phyloP scores from a whole-genome alignment of 495 filamentous ascomycete genomes.

The Hypoxylon lienhwacheense region DNA sequence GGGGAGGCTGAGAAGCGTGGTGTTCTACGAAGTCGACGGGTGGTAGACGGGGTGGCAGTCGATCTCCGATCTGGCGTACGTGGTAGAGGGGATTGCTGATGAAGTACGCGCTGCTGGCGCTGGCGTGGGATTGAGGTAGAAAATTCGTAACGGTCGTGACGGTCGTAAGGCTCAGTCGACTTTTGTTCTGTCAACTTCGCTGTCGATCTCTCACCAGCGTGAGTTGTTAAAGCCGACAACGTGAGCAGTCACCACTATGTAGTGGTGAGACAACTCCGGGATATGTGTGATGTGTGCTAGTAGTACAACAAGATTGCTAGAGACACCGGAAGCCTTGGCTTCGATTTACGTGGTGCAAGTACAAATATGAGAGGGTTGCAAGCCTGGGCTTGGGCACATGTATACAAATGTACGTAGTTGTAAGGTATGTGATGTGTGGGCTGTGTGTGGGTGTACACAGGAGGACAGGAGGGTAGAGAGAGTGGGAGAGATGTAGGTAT shows the following conservation, averaged over 20 bases:
- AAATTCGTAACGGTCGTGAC: conserved; percentile 47
- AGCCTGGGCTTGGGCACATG: conserved; percentile 1
- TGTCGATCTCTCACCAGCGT: conserved; percentile 42
- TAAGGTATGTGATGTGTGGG: conserved; percentile 3
- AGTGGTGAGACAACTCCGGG: conserved; percentile 19
- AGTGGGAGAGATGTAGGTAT: too few relatives aligned
- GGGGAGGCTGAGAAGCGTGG: conserved; percentile 49
- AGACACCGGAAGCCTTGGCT: conserved; percentile 6
- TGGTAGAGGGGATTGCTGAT: conserved; percentile 37
- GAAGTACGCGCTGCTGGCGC: conserved; percentile 49
- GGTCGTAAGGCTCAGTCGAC: conserved; percentile 41
- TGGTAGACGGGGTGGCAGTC: conserved; percentile 47
- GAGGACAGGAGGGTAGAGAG: conserved; percentile 1
- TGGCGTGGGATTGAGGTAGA: conserved; percentile 37
- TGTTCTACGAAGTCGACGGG: conserved; percentile 50
- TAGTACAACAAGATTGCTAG: conserved; percentile 2
- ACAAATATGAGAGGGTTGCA: conserved; percentile 10
- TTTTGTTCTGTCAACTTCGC: conserved; percentile 47
- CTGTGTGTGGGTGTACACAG: conserved; percentile 8
- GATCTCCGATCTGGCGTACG: conserved; percentile 34
- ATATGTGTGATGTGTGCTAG: conserved; percentile 14
- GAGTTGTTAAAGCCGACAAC: conserved; percentile 47
- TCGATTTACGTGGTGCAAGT: conserved; percentile 1
- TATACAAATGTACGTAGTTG: conserved; percentile 3
- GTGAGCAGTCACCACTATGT: conserved; percentile 49